Evolutionary conservation across 805 yeast species (phyloP).

Genomic region (Wickerhamomyces rabaulensis): DNA sequence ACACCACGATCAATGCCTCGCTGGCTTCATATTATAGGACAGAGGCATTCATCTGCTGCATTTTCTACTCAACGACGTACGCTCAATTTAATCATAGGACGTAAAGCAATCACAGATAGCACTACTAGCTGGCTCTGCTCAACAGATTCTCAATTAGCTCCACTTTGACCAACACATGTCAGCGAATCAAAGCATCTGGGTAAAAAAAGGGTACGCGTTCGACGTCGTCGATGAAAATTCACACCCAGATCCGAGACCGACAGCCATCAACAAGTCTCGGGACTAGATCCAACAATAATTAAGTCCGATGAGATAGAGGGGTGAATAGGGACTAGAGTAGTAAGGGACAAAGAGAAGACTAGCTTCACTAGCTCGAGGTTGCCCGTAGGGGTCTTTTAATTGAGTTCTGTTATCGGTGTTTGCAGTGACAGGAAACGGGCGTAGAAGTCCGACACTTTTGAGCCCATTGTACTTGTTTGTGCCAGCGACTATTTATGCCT

Average conservation of each 20-base stretch:
- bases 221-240: background rate
- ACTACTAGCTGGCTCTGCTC: too few species aligned
- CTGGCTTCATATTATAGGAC: too few species aligned
- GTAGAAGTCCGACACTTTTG: background rate
- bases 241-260: background rate
- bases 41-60: too few species aligned
- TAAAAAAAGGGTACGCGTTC: too few species aligned
- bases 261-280: background rate
- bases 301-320: background rate
- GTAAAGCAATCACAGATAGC: too few species aligned
- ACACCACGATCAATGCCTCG: too few species aligned
- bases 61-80: too few species aligned
- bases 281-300: too few species aligned
- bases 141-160: background rate
- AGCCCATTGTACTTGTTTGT: background rate
- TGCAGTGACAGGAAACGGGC: background rate
- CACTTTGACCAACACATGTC: background rate
- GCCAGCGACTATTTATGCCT: background rate
- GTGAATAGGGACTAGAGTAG: background rate
- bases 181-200: too few species aligned
- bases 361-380: too few species aligned
- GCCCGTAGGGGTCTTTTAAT: too few species aligned
- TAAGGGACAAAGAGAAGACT: background rate
- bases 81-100: too few species aligned
- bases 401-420: background rate